These are phyloP conservation scores for Hypoxylon crocopeplum DNA, from an alignment of 495 filamentous ascomycete species.

Conservation along the genomic window DNA sequence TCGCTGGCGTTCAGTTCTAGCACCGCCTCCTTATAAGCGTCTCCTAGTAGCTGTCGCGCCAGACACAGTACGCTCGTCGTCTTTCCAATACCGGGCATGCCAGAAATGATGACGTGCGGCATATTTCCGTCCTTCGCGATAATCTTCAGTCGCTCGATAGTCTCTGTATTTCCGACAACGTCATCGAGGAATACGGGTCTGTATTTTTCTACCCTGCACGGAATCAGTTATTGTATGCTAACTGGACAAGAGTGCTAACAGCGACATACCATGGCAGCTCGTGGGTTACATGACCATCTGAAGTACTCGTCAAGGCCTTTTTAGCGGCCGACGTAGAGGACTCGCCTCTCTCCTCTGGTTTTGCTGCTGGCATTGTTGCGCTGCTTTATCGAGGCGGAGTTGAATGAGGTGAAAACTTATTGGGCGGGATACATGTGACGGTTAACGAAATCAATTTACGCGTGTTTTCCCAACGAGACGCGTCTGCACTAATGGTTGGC, in stretches of 20 bases:
- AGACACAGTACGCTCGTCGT: slow-evolving; percentile 96
- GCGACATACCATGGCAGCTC: slow-evolving; percentile 88
- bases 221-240: slow-evolving; percentile 17
- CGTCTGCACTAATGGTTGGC: slow-evolving; percentile 25
- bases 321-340: slow-evolving; percentile 78
- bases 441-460: slow-evolving; percentile 40
- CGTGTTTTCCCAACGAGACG: slow-evolving; percentile 31
- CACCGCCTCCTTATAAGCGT: slow-evolving; percentile 97
- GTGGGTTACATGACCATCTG: slow-evolving; percentile 70
- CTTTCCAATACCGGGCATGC: slow-evolving; percentile 99
- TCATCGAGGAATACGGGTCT: slow-evolving; percentile 93
- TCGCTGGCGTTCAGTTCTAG: slow-evolving; percentile 96
- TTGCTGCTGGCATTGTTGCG: slow-evolving; percentile 48
- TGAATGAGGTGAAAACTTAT: no score
- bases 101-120: slow-evolving; percentile 98
- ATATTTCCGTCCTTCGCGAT: slow-evolving; percentile 99
- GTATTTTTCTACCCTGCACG: slow-evolving; percentile 94
- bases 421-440: no score
- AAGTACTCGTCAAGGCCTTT: slow-evolving; percentile 68
- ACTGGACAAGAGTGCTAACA: slow-evolving; percentile 1
- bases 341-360: slow-evolving; percentile 62
- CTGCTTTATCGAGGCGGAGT: slow-evolving; percentile 1
- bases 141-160: slow-evolving; percentile 95
- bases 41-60: slow-evolving; percentile 87
- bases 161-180: slow-evolving; percentile 96